phyloP scores from a whole-genome alignment of 2,329 filamentous ascomycete species.

The Phialophora chinensis region DNA sequence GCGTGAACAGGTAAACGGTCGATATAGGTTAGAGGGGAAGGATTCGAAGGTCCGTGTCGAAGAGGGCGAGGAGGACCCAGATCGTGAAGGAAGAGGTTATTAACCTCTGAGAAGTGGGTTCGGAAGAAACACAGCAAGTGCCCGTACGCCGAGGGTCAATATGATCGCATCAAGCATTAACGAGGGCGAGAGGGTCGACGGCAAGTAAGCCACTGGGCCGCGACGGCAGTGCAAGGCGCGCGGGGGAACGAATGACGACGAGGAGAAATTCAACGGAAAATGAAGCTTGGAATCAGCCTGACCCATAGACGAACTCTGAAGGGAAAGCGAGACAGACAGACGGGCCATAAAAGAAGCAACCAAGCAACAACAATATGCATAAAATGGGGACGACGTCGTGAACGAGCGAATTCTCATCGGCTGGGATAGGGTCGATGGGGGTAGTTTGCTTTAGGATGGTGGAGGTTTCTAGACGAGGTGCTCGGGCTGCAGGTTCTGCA shows the following conservation, averaged over 20 bases:
- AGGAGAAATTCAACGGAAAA: slow-evolving; percentile 7
- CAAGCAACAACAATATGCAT: slow-evolving; percentile 12
- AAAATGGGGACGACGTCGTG: slow-evolving; percentile 16
- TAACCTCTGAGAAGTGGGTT: slow-evolving; percentile 11
- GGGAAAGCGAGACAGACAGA: slow-evolving; percentile 6
- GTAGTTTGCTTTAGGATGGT: slow-evolving; percentile 10
- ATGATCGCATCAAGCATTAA: slow-evolving; percentile 10
- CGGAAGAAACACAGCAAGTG: background rate
- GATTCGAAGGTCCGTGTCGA: slow-evolving; percentile 17
- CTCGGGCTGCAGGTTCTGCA: background rate
- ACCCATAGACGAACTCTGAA: background rate
- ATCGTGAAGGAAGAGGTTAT: slow-evolving; percentile 9
- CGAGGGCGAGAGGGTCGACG: slow-evolving; percentile 4
- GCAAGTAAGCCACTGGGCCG: background rate
- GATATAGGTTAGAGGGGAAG: slow-evolving; percentile 5
- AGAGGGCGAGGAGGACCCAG: slow-evolving; percentile 1
- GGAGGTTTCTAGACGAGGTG: slow-evolving; percentile 11
- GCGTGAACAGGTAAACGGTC: slow-evolving; percentile 7
- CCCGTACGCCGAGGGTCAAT: slow-evolving; percentile 9
- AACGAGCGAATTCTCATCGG: slow-evolving; percentile 9
- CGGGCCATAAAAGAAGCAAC: slow-evolving; percentile 12
- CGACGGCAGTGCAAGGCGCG: slow-evolving; percentile 5
- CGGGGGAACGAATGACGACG: slow-evolving; percentile 14
- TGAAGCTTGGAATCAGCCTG: slow-evolving; percentile 10
- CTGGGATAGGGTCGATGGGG: slow-evolving; percentile 17